Evolutionary conservation across 805 yeast genomes (phyloP), one percentile per base, ranked within the genome.

Genomic region (Starmerella floricola): DNA sequence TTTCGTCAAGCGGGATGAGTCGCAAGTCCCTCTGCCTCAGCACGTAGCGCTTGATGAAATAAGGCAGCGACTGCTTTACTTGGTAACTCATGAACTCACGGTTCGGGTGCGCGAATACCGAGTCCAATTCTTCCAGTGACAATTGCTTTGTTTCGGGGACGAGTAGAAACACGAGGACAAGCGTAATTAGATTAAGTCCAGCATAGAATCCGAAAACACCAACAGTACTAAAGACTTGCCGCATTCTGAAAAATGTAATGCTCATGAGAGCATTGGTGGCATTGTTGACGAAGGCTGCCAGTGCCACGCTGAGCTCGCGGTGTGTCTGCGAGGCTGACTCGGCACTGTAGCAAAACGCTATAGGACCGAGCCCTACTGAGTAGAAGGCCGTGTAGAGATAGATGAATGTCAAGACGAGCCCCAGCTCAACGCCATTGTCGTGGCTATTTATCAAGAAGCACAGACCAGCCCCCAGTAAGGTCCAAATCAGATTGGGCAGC

Each of bases 201-300:
- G 91, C 94, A 56, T 82, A 84, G 71, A 77, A 84, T 12, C 91
- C 86, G 58, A 81, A 84, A 3, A 93, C 93, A 60, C 95, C 94
- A 50, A 78, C 83, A 2, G 85, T 72, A 42, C 73, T 74, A 63
- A 84, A 78, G 0, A 79, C 76, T 36, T 62, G 69, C 43, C 72
- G 60, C 59, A 84, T 62, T 19, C 82, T 66, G 28, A 93, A 91
- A 91, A 91, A 78, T 8, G 93, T 76, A 48, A 83, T 68, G 17
- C 91, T 76, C 47, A 78, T 63, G 36, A 76, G 64, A 50, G 76
- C 73, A 51, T 69, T 70, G 59, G 70, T 68, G 50, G 69, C 68
- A 74, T 76, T 72, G 46, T 56, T 53, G 20, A 59, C 57, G 19
- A 83, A 84, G 17, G 51, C 57, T 5, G 59, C 58, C 49, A 55